Evolutionary conservation across 768 basidiomycete species (phyloP), one percentile per base, ranked within the genome.

Genomic region (Russula earlei): DNA sequence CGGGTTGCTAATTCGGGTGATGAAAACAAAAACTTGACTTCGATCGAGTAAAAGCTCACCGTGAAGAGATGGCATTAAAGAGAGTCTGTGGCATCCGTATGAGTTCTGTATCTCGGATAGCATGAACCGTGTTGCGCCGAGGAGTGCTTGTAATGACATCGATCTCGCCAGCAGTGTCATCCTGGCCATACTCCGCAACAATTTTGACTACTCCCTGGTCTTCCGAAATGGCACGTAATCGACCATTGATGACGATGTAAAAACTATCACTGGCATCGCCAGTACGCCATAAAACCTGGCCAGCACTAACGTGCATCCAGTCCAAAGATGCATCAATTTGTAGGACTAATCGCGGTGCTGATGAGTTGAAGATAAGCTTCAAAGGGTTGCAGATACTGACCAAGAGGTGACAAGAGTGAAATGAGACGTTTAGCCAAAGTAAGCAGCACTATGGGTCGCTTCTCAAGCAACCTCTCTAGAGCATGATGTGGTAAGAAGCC

Each of bases 211-310:
- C 82, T 5, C 88, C 91, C 27, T 74, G 77, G 22, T 80, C 81
- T 65, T 97, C 93, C 14, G 81, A 77, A 56, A 98, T 85, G 2
- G 92, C 89, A 59, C 96, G 83, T 17, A 99, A 73, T 63, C 96
- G 92, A 47, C 96, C 96, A 66, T 98, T 95, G 67, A 95, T 90
- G 59, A 95, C 96, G 56, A 99, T 96, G 68, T 96, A 98, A 70
- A 98, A 97, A 63, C 92, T 94, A 65, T 97, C 91, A 60, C 94
- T 92, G 45, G 73, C 74, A 58, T 98, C 96, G 31, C 87, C 83
- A 31, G 93, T 86, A 31, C 94, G 79, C 85, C 94, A 98, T 27
- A 95, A 75, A 41, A 96, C 91, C 69, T 98, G 93, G 2, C 96
- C 91, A 1, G 93, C 92, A 60, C 85, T 85, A 7, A 94, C 91